phyloP scores from a whole-genome alignment of 345 rosid genomes.

The Gossypium anomalum region DNA sequence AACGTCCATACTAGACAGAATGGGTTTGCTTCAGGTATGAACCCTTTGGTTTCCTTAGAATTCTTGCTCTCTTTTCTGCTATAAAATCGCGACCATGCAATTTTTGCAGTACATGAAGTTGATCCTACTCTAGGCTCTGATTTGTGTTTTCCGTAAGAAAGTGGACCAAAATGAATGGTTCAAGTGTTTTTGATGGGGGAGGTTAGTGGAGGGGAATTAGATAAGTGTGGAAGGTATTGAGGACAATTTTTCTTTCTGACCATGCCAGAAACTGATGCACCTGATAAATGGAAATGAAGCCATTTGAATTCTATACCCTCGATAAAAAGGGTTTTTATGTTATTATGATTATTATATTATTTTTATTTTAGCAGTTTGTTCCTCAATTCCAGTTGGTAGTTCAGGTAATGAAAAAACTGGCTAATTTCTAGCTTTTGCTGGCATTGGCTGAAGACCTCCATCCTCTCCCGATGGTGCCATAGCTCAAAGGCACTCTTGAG shows the following conservation, averaged over 20 bases:
- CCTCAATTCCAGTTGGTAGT: background rate
- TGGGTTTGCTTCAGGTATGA: conserved; percentile 95
- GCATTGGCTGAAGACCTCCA: background rate
- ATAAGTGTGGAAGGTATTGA: background rate
- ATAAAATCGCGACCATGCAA: background rate
- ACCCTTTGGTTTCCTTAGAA: conserved; percentile 12
- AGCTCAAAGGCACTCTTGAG: background rate
- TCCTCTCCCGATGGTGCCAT: background rate
- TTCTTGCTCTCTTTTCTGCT: background rate
- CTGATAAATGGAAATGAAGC: background rate
- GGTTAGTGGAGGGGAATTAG: background rate
- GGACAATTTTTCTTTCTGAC: background rate
- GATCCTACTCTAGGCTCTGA: conserved; percentile 11
- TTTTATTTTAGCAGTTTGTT: background rate
- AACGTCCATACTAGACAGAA: conserved; percentile 92
- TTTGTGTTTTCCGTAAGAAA: background rate
- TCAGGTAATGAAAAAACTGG: background rate
- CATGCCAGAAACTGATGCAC: background rate
- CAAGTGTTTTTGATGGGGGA: background rate
- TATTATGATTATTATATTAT: background rate
- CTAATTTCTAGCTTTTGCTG: conserved; percentile 1
- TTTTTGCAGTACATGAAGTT: background rate
- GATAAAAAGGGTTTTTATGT: background rate
- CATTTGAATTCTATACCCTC: background rate
- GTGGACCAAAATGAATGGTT: background rate